Base-by-base conservation (phyloP, 2,329 filamentous ascomycete genomes). In the Akanthomyces dipterigenus region DNA sequence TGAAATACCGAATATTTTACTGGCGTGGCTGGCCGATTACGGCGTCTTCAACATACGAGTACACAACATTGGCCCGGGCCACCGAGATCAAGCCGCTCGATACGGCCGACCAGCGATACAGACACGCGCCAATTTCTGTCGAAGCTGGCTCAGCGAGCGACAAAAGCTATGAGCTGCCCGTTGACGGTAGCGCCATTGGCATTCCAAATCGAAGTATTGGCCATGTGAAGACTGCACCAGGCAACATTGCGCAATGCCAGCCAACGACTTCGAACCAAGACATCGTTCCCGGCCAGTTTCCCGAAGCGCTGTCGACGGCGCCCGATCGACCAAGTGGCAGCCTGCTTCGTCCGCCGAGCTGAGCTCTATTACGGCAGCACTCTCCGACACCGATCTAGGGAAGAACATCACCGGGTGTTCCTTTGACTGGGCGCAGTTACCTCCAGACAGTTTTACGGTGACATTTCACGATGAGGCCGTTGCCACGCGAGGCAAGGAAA, bases 281-380 rank as follows among this genome's bases (percentile, higher is more conserved):
- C 2, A 83, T 80, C 67, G 74, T 80, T 28, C 82, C 85, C 0
- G 88, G 88, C 16, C 88, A 91, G 71, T 89, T 90, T 73, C 87
- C 88, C 1, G 77, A 88, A 57, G 62, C 31, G 55, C 51, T 14
- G 62, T 63, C 1, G 66, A 68, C 22, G 65, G 66, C n/a, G 66
- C 66, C 20, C 60, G 63, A 1, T 65, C 65, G 5, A 67, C 66
- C 3, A 66, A 65, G 24, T 67, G 66, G 66, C 64, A 67, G 54
- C 66, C 66, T 6, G 46, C 20, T n/a, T 62, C 51, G 43, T 63
- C 66, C 5, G 49, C n/a, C 5, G 59, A 64, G 9, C 16, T 63
- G 28, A 65, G 63, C 40, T 61, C 65, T 6, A 43, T 67, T 3
- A 67, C 65, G 3, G 64, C 67, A 7, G 34, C 61, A 8, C 38